Evolutionary conservation across 2,329 filamentous ascomycete species (phyloP).

Genomic region (Colletotrichum sansevieriae): DNA sequence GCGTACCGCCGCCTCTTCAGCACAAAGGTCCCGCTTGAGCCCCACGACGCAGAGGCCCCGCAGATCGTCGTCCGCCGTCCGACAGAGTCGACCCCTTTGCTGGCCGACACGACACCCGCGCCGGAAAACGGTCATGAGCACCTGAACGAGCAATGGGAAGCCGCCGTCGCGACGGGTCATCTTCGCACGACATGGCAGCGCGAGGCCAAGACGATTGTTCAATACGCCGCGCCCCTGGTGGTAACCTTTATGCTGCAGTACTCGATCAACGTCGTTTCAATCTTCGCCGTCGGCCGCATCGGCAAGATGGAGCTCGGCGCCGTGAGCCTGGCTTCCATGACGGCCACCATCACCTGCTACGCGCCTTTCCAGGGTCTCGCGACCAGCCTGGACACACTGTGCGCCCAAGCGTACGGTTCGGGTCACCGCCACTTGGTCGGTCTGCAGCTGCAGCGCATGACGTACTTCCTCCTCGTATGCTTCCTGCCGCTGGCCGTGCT

Average conservation of each 20-base stretch:
- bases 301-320: conserved; percentile 71
- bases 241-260: conserved; percentile 85
- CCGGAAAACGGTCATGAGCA: conserved; percentile 59
- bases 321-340: conserved; percentile 74
- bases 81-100: conserved; percentile 57
- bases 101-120: conserved; percentile 42
- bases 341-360: conserved; percentile 82
- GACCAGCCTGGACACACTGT: conserved; percentile 92
- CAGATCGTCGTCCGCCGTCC: conserved; percentile 51
- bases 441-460: conserved; percentile 84
- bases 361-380: conserved; percentile 87
- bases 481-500: conserved; percentile 79
- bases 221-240: conserved; percentile 79
- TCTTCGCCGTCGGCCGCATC: conserved; percentile 82
- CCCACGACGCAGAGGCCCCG: conserved; percentile 56
- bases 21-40: conserved; percentile 61
- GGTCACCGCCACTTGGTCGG: conserved; percentile 89
- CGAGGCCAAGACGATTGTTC: conserved; percentile 83
- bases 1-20: conserved; percentile 67
- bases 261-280: conserved; percentile 84
- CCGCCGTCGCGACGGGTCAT: conserved; percentile 82
- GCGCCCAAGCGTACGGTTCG: conserved; percentile 93
- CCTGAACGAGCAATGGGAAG: conserved; percentile 83
- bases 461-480: conserved; percentile 79
- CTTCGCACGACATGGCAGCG: conserved; percentile 93